Conservation (phyloP, 805 yeast genomes). For the Debaryomyces tyrocola region DNA sequence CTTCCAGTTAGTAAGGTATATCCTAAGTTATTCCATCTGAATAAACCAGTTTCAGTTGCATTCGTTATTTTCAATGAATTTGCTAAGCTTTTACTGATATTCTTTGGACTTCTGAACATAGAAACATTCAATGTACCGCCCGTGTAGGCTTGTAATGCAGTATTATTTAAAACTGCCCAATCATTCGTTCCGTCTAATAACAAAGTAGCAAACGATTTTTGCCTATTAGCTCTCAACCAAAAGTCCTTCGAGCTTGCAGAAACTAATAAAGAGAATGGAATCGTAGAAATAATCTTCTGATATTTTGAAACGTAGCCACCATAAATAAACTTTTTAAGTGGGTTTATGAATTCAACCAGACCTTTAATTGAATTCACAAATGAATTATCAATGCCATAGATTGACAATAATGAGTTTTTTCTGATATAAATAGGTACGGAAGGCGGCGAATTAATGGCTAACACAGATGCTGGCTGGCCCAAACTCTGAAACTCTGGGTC, state of each 20-base stretch:
- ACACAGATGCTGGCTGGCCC: slow-evolving; percentile 49
- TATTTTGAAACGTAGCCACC: slow-evolving; percentile 48
- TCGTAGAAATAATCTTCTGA: slow-evolving; percentile 49
- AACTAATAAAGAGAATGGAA: slow-evolving; percentile 45
- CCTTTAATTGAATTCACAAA: slow-evolving; percentile 18
- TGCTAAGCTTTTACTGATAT: slow-evolving; percentile 33
- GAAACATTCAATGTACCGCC: slow-evolving; percentile 52
- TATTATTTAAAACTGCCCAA: slow-evolving; percentile 56
- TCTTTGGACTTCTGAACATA: slow-evolving; percentile 38
- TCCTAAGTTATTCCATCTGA: slow-evolving; percentile 35
- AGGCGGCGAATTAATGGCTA: slow-evolving; percentile 55
- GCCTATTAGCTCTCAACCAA: slow-evolving; percentile 15
- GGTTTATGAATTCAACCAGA: slow-evolving; percentile 31
- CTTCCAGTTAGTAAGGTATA: slow-evolving; percentile 55
- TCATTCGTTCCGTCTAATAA: slow-evolving; percentile 58
- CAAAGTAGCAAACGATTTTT: slow-evolving; percentile 45
- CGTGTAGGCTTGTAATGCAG: slow-evolving; percentile 49
- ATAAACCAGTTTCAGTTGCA: slow-evolving; percentile 41
- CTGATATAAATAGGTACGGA: slow-evolving; percentile 54
- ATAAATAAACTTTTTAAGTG: slow-evolving; percentile 41
- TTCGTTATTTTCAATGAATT: slow-evolving; percentile 18
- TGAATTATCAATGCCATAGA: slow-evolving; percentile 33
- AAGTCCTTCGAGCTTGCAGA: slow-evolving; percentile 32
- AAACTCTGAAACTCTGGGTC: slow-evolving; percentile 38
- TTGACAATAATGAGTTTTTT: slow-evolving; percentile 49